Evolutionary conservation across 2,329 filamentous ascomycete genomes (phyloP).

Genomic region (Tolypocladium tundrense): DNA sequence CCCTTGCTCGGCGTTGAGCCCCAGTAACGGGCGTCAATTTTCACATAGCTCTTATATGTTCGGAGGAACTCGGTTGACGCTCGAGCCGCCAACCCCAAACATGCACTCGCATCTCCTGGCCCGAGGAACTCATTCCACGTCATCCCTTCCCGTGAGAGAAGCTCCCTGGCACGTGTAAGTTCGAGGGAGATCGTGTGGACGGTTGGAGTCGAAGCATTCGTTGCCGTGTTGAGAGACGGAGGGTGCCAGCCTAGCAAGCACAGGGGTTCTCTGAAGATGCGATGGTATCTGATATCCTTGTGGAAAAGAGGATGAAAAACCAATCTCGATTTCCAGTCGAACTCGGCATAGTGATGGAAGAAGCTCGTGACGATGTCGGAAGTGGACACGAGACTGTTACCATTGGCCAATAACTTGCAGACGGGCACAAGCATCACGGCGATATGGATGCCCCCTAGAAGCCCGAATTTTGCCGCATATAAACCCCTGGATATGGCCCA

Average conservation of each 20-base stretch:
- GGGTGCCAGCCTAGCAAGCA: slow-evolving; percentile 53
- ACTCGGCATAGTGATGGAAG: slow-evolving; percentile 51
- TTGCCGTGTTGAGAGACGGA: slow-evolving; percentile 50
- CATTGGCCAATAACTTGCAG: slow-evolving; percentile 40
- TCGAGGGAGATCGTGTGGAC: slow-evolving; percentile 40
- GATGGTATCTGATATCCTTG: slow-evolving; percentile 37
- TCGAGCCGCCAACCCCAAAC: neutral
- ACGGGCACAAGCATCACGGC: slow-evolving; percentile 50
- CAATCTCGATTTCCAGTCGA: slow-evolving; percentile 45
- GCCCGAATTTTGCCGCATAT: slow-evolving; percentile 56
- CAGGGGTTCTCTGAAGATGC: slow-evolving; percentile 48
- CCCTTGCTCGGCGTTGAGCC: slow-evolving; percentile 44
- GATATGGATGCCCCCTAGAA: slow-evolving; percentile 55
- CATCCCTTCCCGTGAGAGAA: slow-evolving; percentile 23
- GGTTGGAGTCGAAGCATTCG: slow-evolving; percentile 42
- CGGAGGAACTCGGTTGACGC: slow-evolving; percentile 38
- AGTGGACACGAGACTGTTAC: slow-evolving; percentile 27
- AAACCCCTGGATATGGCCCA: slow-evolving; percentile 54
- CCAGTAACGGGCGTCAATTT: slow-evolving; percentile 57
- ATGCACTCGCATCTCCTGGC: neutral
- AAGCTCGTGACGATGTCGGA: slow-evolving; percentile 47
- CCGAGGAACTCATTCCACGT: slow-evolving; percentile 34
- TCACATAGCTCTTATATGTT: slow-evolving; percentile 43
- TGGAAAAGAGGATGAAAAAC: slow-evolving; percentile 54
- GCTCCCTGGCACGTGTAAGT: slow-evolving; percentile 32